Conservation (phyloP, 257 asterid species). For the Lithospermum erythrorhizon region DNA sequence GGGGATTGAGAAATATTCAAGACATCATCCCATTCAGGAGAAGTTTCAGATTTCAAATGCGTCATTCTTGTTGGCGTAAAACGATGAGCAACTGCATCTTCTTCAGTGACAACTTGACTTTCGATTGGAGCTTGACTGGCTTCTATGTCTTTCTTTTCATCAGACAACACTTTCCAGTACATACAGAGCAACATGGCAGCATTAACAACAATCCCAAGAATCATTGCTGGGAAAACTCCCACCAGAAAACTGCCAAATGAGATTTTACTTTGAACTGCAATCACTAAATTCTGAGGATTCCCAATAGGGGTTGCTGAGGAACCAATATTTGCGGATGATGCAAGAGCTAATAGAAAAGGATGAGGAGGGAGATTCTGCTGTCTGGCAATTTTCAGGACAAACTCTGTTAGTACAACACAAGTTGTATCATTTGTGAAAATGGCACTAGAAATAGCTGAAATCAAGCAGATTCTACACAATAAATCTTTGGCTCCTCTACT, state of each 20-base stretch:
- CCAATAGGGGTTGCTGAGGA: slow-evolving; percentile 89
- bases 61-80: slow-evolving; percentile 83
- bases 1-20: slow-evolving; percentile 23
- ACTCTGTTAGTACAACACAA: slow-evolving; percentile 84
- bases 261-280: slow-evolving; percentile 59
- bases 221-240: slow-evolving; percentile 70
- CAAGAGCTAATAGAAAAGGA: slow-evolving; percentile 74
- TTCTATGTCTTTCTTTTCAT: slow-evolving; percentile 51
- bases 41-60: slow-evolving; percentile 26
- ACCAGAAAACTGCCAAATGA: slow-evolving; percentile 45
- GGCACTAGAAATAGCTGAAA: slow-evolving; percentile 78
- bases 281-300: slow-evolving; percentile 90
- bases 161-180: slow-evolving; percentile 71
- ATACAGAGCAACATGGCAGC: slow-evolving; percentile 43
- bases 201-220: slow-evolving; percentile 54
- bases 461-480: slow-evolving; percentile 61
- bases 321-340: slow-evolving; percentile 84
- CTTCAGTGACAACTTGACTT: slow-evolving; percentile 35
- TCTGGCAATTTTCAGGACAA: slow-evolving; percentile 65
- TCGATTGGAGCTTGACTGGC: slow-evolving; percentile 9
- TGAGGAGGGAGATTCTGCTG: slow-evolving; percentile 87
- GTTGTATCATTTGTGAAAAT: slow-evolving; percentile 85
- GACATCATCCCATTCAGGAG: slow-evolving; percentile 24
- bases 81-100: slow-evolving; percentile 45
- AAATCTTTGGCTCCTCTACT: slow-evolving; percentile 74